Percentiles rank a stretch among this genome's conserved stretches.
phyloP scores from a whole-genome alignment of 345 rosid genomes.

The Hibiscus mutabilis region DNA sequence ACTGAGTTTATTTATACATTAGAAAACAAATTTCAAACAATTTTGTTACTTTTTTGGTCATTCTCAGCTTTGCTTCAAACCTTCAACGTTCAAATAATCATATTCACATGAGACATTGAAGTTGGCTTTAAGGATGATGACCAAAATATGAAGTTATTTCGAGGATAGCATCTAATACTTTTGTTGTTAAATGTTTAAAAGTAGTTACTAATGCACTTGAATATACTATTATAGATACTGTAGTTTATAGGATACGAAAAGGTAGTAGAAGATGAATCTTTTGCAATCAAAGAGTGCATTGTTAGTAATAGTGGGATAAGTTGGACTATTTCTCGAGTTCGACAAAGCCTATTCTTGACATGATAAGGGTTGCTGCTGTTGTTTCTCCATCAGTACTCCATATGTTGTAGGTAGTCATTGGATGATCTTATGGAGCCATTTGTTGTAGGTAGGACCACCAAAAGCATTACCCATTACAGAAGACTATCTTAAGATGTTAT shows the following conservation, averaged over 20 bases:
- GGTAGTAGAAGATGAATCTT: background rate
- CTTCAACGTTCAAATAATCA: background rate
- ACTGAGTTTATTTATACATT: background rate
- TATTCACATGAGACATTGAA: background rate
- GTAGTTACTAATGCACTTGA: background rate
- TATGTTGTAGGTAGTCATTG: background rate
- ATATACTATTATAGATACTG: background rate
- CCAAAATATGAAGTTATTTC: background rate
- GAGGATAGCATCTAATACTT: background rate
- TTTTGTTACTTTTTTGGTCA: background rate
- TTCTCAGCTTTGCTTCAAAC: background rate
- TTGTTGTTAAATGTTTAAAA: background rate
- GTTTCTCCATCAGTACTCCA: background rate
- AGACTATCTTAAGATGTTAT: background rate
- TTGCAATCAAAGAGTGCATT: background rate
- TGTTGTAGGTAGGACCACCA: background rate
- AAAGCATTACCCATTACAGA: background rate
- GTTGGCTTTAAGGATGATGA: background rate
- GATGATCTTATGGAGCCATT: background rate
- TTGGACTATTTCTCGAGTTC: background rate
- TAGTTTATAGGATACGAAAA: background rate
- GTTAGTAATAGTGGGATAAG: background rate
- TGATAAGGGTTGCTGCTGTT: background rate
- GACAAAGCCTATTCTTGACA: background rate
- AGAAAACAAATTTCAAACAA: background rate